phyloP scores from a whole-genome alignment of 2,329 filamentous ascomycete species.

The Aspergillus ruber region DNA sequence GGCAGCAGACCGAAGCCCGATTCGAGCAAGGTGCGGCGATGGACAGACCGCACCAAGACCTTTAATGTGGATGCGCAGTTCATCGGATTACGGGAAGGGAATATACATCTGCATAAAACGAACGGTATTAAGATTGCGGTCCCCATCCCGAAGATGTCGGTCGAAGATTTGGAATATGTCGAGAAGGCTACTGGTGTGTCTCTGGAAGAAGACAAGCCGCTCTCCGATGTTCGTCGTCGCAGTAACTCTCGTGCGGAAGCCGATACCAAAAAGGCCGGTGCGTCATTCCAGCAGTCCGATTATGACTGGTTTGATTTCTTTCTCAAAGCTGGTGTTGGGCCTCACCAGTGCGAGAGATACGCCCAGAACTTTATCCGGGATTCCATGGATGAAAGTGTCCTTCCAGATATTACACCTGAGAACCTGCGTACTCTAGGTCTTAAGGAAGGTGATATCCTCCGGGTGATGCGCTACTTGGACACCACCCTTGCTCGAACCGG shows the following conservation, averaged over 20 bases:
- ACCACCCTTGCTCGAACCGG: conserved; percentile 64
- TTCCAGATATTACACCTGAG: conserved; percentile 80
- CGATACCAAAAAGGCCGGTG: conserved; percentile 36
- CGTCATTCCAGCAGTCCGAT: conserved; percentile 44
- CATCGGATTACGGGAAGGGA: conserved; percentile 85
- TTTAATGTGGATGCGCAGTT: conserved; percentile 98
- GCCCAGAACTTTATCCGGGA: conserved; percentile 82
- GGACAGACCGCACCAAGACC: conserved; percentile 91
- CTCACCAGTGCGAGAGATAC: conserved; percentile 90
- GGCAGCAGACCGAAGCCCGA: conserved; percentile 76
- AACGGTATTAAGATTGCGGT: conserved; percentile 99
- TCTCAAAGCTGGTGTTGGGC: conserved; percentile 81
- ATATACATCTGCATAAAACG: conserved; percentile 95
- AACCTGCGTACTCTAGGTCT: conserved; percentile 83
- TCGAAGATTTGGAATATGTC: conserved; percentile 91
- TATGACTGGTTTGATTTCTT: conserved; percentile 99
- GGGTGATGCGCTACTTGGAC: conserved; percentile 86
- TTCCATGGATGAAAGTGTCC: conserved; percentile 89
- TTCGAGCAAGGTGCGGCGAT: conserved; percentile 72
- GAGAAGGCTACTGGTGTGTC: conserved; percentile 82
- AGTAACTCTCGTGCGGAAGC: conserved; percentile 27
- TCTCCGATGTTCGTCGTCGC: conserved; percentile 68
- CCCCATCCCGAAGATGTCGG: conserved; percentile 89
- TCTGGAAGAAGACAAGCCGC: conserved; percentile 82
- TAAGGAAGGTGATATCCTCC: conserved; percentile 92